Conservation (phyloP, 2,329 filamentous ascomycete genomes). For the Amauroascus verrucosus region DNA sequence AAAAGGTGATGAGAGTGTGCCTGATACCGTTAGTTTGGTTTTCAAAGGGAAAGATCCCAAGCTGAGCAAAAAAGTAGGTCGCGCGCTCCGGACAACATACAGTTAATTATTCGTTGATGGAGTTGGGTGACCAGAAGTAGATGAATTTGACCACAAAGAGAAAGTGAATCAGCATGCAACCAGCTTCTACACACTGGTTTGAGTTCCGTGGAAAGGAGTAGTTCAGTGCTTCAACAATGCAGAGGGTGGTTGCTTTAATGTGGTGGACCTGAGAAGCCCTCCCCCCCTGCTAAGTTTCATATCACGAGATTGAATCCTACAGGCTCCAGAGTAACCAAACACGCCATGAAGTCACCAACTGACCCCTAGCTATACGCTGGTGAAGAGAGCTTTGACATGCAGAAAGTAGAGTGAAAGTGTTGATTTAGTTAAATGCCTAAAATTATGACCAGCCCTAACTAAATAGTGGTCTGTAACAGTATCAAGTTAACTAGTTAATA, state of each 20-base stretch:
- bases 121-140: not conserved
- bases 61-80: not conserved
- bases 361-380: too few relatives aligned
- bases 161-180: not conserved
- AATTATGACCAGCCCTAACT: too few relatives aligned
- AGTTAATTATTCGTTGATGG: not conserved
- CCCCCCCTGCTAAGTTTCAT: constrained; percentile 4
- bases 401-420: too few relatives aligned
- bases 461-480: too few relatives aligned
- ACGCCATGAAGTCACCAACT: not conserved
- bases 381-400: too few relatives aligned
- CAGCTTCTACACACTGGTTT: not conserved
- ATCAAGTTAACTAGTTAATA: too few relatives aligned
- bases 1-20: not conserved
- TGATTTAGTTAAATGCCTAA: too few relatives aligned
- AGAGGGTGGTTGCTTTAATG: not conserved
- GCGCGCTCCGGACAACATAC: not conserved
- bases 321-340: not conserved
- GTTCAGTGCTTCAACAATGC: too few relatives aligned
- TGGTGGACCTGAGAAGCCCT: not conserved
- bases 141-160: not conserved
- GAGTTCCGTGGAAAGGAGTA: too few relatives aligned
- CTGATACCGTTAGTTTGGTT: not conserved
- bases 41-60: not conserved
- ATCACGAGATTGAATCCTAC: constrained; percentile 6